phyloP scores from a whole-genome alignment of 305 asterid species.

The Galium porrigens region DNA sequence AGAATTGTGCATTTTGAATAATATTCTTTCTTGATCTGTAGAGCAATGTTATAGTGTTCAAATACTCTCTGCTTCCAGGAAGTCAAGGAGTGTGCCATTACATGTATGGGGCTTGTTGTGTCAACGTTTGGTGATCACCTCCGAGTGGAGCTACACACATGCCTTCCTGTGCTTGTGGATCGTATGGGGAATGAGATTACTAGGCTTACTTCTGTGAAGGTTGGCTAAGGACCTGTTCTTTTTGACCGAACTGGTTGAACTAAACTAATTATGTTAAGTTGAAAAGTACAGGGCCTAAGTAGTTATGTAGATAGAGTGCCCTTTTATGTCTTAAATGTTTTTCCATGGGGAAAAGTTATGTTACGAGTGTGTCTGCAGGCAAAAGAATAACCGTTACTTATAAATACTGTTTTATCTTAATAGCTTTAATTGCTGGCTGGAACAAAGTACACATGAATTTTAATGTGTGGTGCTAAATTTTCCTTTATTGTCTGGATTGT shows the following conservation, averaged over 20 bases:
- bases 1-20: slow-evolving; percentile 13
- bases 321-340: neutral
- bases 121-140: slow-evolving; percentile 96
- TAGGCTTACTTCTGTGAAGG: slow-evolving; percentile 98
- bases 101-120: slow-evolving; percentile 96
- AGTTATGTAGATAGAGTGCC: neutral
- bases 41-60: slow-evolving; percentile 17
- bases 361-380: neutral
- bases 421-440: neutral
- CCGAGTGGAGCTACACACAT: slow-evolving; percentile 52
- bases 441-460: neutral
- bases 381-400: neutral
- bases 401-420: neutral
- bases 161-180: slow-evolving; percentile 98
- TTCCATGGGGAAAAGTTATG: neutral
- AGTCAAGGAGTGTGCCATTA: slow-evolving; percentile 97
- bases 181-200: slow-evolving; percentile 99
- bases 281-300: neutral
- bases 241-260: neutral
- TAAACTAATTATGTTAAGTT: neutral
- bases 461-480: neutral
- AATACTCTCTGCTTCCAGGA: slow-evolving; percentile 44
- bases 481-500: neutral
- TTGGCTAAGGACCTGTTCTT: slow-evolving; percentile 14
- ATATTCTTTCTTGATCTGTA: slow-evolving; percentile 10